A percentile compares a stretch with the other conserved stretches of the same genome.
Conservation (phyloP, 176 grass and related monocot genomes). For the Bolboschoenus planiculmis region DNA sequence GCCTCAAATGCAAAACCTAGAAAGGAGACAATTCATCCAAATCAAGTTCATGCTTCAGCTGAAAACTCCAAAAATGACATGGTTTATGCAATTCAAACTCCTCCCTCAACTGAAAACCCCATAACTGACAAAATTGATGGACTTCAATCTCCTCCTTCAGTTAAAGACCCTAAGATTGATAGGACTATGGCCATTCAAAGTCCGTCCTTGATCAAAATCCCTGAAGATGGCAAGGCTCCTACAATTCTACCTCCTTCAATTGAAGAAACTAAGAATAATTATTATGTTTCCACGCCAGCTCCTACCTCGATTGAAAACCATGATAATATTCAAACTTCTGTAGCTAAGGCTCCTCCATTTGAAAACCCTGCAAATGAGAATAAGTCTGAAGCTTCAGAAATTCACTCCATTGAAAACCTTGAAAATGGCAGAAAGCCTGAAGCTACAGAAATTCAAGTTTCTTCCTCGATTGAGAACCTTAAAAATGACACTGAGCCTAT, state of each 20-base stretch:
- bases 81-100: slow-evolving; percentile 2
- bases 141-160: not conserved
- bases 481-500: not conserved
- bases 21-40: not conserved
- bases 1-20: not conserved
- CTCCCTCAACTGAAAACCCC: not conserved
- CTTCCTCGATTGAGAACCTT: not conserved
- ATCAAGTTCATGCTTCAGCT: not conserved
- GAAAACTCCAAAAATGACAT: slow-evolving; percentile 14
- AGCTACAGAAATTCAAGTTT: not conserved
- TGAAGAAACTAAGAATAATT: not conserved
- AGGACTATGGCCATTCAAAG: not conserved
- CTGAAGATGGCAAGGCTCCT: not conserved
- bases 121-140: not conserved
- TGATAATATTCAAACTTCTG: not conserved
- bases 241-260: not conserved
- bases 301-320: not conserved
- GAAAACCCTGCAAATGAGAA: not conserved
- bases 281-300: not conserved
- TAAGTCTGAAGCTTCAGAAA: not conserved
- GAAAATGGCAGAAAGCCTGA: not conserved
- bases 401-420: not conserved
- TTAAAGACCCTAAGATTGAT: slow-evolving; percentile 10
- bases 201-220: not conserved
- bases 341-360: not conserved